Evolutionary conservation across 2,329 filamentous ascomycete genomes (phyloP), one percentile per base, ranked within the genome.

Genomic region (Cytospora piceae): DNA sequence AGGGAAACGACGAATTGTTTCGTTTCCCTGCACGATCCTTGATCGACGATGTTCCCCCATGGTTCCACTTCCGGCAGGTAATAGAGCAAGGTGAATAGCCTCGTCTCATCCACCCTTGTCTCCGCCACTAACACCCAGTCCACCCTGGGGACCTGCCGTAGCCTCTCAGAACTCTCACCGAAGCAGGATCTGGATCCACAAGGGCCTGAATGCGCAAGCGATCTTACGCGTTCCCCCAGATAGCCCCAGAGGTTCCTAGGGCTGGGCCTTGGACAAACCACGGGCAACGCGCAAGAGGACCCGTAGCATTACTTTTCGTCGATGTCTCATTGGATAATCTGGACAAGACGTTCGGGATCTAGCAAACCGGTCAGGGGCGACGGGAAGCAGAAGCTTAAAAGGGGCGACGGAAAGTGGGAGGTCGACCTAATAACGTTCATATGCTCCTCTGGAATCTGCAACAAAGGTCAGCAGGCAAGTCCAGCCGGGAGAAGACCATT

Each of bases 321-420:
- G 22, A 20, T n/a, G n/a, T 22, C 20, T 61, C 31, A 61, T 61
- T 61, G 58, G 58, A n/a, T 31, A 46, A 20, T 58, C 12, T 27
- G n/a, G 42, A 52, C 22, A 53, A 9, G 46, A 49, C 46, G 27
- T 29, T 37, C 42, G 58, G 42, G 27, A 53, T 39, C 31, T 29
- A 24, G 20, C 17, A 17, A 22, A 53, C 37, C 31, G 46, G 20
- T 46, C n/a, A n/a, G 9, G 4, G 15, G 51, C 51, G 51, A 29
- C 58, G 58, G 58, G 32, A 61, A 61, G 58, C 53, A 49, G 58
- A 46, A 61, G 58, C n/a, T n/a, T n/a, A n/a, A n/a, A n/a, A n/a
- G n/a, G n/a, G n/a, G n/a, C n/a, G n/a, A n/a, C n/a, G 58, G 58
- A 31, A 54, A 61, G 49, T 61, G 58, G 58, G 49, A 61, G 58